Evolutionary conservation across 305 asterid genomes (phyloP), one percentile per base, ranked within the genome.

Genomic region (Fraxinus greggii): DNA sequence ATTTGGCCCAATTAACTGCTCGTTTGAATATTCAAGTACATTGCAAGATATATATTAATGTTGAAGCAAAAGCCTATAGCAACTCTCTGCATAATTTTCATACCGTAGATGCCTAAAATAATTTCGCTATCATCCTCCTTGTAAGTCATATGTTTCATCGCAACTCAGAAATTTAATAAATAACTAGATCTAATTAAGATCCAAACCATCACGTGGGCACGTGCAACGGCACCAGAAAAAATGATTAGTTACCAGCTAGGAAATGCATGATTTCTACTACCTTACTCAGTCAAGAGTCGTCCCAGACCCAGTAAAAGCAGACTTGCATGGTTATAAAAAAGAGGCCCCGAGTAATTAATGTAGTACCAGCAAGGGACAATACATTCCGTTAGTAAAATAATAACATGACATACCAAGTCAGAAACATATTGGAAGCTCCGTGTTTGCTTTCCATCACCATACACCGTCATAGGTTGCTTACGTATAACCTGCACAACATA

Each of bases 371-470:
- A 82, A 59, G 54, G 81, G 26, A 75, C 35, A 29, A 31, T 28
- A 59, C 3, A 38, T 72, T 61, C 12, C 32, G 4, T 21, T 59
- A 2, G 29, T 59, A n/a, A 56, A 65, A 65, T 24, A 8, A 26
- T 63, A 80, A 81, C 73, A 80, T 26, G 35, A 85, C 92, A 51
- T 91, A 95, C 99, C 98, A 95, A 88, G 90, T 95, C 98, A 28
- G 98, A 91, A 29, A 95, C 98, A 75, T 78, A 95, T 78, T 95
- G 98, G 85, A 95, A 95, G 86, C 99, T 95, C 80, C 98, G 86
- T 32, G 98, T 95, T 90, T 95, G 99, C 85, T 92, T 89, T 78
- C 99, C 99, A 87, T 95, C 98, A 79, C 98, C 99, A 86, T 95
- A 93, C 36, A 95, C 97, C 9, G 99, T 91, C 92, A 92, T 85